A percentile compares a stretch with the other conserved stretches of the same genome.
These are phyloP conservation scores for Uncinocarpus reesii DNA, from an alignment of 2,329 filamentous ascomycete genomes.

Conservation along the genomic window DNA sequence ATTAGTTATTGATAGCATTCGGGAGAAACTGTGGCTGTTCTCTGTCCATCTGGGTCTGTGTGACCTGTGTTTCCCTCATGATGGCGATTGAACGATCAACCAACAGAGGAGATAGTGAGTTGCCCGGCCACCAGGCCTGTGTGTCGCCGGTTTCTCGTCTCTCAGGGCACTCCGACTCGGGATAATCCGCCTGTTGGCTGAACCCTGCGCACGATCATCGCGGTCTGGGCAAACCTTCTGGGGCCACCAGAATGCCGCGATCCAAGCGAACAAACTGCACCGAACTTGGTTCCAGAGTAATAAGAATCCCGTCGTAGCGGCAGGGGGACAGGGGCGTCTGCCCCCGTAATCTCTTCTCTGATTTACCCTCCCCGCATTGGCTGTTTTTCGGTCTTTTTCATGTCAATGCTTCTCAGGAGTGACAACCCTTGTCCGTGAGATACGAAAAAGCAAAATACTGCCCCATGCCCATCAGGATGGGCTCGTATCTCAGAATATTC, in stretches of 20 bases:
- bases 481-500: conserved; percentile 12
- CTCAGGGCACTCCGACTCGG: too few species aligned
- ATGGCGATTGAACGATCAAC: too few species aligned
- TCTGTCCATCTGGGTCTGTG: too few species aligned
- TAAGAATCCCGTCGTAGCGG: neutral
- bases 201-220: conserved; percentile 1
- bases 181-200: conserved; percentile 3
- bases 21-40: too few species aligned
- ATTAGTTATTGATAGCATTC: too few species aligned
- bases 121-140: too few species aligned
- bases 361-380: neutral
- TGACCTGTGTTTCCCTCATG: too few species aligned
- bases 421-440: conserved; percentile 6
- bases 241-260: conserved; percentile 1
- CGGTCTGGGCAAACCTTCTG: conserved; percentile 8
- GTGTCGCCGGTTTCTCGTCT: neutral
- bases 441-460: conserved; percentile 11
- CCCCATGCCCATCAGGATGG: conserved; percentile 8
- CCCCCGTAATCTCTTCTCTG: neutral
- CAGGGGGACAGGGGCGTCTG: neutral
- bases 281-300: conserved; percentile 7
- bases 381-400: neutral
- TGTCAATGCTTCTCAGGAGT: conserved; percentile 1
- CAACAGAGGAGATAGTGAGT: too few species aligned
- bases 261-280: conserved; percentile 1